Percentiles rank a stretch among this genome's conserved stretches.
phyloP scores from a whole-genome alignment of 164 flowering plant species.

The Liquidambar formosana region DNA sequence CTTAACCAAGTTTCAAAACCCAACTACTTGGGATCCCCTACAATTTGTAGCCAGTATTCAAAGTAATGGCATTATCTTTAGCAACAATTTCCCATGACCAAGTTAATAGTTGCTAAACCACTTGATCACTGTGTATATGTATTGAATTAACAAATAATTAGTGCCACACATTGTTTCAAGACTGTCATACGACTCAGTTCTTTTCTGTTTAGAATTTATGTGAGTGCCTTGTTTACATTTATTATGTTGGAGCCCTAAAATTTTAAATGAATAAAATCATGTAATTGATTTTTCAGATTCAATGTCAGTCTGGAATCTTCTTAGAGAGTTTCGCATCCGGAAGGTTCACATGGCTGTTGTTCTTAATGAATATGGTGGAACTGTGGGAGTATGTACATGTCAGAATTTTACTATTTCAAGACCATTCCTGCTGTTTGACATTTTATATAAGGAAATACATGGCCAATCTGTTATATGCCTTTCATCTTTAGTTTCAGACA shows the following conservation, averaged over 20 bases:
- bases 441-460: neutral
- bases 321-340: constrained; percentile 94
- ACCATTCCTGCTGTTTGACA: neutral
- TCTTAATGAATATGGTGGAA: constrained; percentile 98
- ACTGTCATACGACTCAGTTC: neutral
- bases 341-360: constrained; percentile 99
- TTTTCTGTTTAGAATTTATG: neutral
- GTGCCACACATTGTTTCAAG: neutral
- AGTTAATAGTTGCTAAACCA: neutral
- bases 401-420: neutral
- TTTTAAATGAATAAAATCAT: neutral
- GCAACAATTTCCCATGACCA: neutral
- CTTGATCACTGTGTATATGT: too few relatives aligned
- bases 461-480: too few relatives aligned
- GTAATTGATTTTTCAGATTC: constrained; percentile 67
- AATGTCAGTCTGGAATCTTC: constrained; percentile 98
- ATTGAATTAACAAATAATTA: neutral
- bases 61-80: neutral
- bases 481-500: too few relatives aligned
- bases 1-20: too few relatives aligned
- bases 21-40: neutral
- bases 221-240: neutral
- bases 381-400: constrained; percentile 82
- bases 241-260: neutral
- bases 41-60: neutral